phyloP scores from a whole-genome alignment of 306 rosid species.

The Quercus bicolor region DNA sequence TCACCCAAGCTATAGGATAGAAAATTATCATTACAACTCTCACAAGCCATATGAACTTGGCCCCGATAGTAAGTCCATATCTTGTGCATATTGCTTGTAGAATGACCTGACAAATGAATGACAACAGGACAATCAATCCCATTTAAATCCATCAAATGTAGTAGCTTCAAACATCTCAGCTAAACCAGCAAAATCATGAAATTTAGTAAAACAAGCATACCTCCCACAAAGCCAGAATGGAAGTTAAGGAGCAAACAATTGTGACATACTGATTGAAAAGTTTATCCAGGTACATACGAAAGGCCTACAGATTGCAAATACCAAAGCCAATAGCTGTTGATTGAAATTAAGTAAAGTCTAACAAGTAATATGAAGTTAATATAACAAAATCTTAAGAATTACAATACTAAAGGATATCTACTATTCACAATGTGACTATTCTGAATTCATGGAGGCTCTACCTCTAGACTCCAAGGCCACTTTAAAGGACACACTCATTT shows the following conservation, averaged over 20 bases:
- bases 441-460: too few species aligned
- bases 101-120: slow-evolving; percentile 59
- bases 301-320: slow-evolving; percentile 63
- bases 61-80: slow-evolving; percentile 91
- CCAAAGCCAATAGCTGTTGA: slow-evolving; percentile 27
- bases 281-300: slow-evolving; percentile 79
- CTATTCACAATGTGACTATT: too few species aligned
- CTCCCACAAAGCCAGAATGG: slow-evolving; percentile 79
- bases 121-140: not conserved
- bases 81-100: slow-evolving; percentile 93
- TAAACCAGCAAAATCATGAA: not conserved
- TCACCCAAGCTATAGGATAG: slow-evolving; percentile 60
- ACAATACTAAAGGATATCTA: too few species aligned
- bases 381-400: not conserved
- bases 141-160: not conserved
- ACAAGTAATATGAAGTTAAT: slow-evolving; percentile 2
- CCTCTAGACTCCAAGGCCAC: too few species aligned
- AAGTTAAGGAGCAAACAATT: slow-evolving; percentile 82
- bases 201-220: slow-evolving; percentile 30
- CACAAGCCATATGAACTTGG: slow-evolving; percentile 76
- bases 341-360: slow-evolving; percentile 8
- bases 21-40: slow-evolving; percentile 74
- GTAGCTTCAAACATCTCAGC: slow-evolving; percentile 3
- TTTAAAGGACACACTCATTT: too few species aligned
- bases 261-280: slow-evolving; percentile 81